A percentile compares a stretch with the other conserved stretches of the same genome.
phyloP scores from a whole-genome alignment of 2,329 filamentous ascomycete species.

The Penicillium frequentans region DNA sequence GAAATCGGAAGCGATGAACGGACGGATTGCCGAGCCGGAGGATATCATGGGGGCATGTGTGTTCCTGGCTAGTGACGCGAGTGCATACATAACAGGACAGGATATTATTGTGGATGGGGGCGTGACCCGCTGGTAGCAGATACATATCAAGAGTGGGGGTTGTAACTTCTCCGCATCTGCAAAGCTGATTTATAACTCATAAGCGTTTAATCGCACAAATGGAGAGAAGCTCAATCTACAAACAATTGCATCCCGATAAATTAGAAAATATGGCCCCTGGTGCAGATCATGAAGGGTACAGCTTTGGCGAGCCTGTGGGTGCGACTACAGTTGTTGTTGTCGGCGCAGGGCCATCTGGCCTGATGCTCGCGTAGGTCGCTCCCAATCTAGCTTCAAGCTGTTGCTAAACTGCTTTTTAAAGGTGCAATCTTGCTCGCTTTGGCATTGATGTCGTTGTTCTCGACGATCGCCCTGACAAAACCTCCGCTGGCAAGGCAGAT shows the following conservation, averaged over 20 bases:
- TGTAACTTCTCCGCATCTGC: constrained; percentile 6
- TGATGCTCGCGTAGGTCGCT: constrained; percentile 43
- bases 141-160: constrained; percentile 14
- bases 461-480: constrained; percentile 68
- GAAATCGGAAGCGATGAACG: constrained; percentile 53
- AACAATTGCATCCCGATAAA: not conserved
- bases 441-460: constrained; percentile 66
- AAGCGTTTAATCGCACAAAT: not conserved
- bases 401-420: constrained; percentile 26
- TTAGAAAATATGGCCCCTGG: constrained; percentile 28
- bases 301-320: constrained; percentile 13
- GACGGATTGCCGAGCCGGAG: constrained; percentile 49
- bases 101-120: constrained; percentile 51
- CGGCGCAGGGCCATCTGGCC: constrained; percentile 46
- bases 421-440: constrained; percentile 61
- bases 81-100: constrained; percentile 46
- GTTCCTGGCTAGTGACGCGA: constrained; percentile 51
- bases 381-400: constrained; percentile 17
- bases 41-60: constrained; percentile 53
- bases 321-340: constrained; percentile 35
- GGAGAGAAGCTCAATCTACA: not conserved
- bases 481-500: constrained; percentile 67
- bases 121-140: constrained; percentile 37
- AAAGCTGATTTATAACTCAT: constrained; percentile 5
- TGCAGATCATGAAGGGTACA: constrained; percentile 29